Base-by-base conservation (phyloP, 306 rosid genomes). In the Casuarina cunninghamiana region DNA sequence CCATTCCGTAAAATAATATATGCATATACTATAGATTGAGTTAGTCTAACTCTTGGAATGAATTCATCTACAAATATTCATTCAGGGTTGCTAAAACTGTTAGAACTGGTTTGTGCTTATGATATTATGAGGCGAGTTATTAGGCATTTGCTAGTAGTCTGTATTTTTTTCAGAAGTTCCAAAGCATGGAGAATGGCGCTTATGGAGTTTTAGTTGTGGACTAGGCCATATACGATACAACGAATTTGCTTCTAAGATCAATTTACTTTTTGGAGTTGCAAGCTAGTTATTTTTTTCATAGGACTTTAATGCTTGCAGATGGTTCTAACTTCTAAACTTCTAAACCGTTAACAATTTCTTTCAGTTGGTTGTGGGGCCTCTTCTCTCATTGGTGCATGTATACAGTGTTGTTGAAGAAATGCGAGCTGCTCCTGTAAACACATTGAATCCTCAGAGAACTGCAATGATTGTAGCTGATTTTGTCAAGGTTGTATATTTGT, bases 361-460 rank as follows among this genome's bases (percentile, higher is more conserved):
- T 71, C 86, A 95, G 98, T 69, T 95, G 87, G 79, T 93, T 70
- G 93, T 53, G 5, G 90, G 84, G 55, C 94, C 93, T 66, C 86
- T 95, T 57, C 97, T 95, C 81, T 89, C 98, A 49, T 42, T 87
- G 16, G 0, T 89, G 74, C 98, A 95, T 82, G 75, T 95, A 65
- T 92, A 86, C 81, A 77, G 93, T 51, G 98, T 95, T 13, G 42
- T 84, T 75, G 97, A 95, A 91, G 97, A 95, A 84, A 92, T 92
- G 93, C 91, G 87, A 80, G 97, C 98, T 6, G 77, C 93, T 78
- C 97, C 98, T 38, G 74, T 95, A 77, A 89, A 92, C 85, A 95
- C 98, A 41, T 81, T 95, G 84, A 92, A 92, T 87, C 96, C 97
- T 12, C 97, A 86, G 86, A 91, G 97, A 85, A 91, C 97, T 39